These are phyloP conservation scores for Pythium rishiriense DNA, from an alignment of 352 stramenopile genomes.

Conservation along the genomic window DNA sequence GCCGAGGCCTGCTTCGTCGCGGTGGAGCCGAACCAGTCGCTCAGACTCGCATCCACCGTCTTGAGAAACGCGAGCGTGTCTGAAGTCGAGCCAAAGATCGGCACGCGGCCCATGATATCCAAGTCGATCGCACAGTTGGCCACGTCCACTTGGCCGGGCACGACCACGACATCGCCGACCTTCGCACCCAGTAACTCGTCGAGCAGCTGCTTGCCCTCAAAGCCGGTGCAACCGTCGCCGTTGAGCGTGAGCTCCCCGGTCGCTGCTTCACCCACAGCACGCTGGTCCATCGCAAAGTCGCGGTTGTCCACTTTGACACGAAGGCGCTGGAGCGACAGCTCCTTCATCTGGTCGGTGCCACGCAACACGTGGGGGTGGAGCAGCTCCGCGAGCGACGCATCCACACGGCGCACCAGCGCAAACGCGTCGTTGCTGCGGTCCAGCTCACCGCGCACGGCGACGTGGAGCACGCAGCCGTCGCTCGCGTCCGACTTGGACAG, in stretches of 20 bases:
- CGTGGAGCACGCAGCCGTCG: constrained; percentile 24
- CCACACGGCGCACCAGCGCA: constrained; percentile 11
- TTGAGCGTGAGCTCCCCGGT: constrained; percentile 26
- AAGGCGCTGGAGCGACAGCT: constrained; percentile 29
- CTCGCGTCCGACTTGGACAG: constrained; percentile 18
- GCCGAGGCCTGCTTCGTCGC: constrained; percentile 24
- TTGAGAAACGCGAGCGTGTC: constrained; percentile 44
- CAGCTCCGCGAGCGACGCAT: constrained; percentile 24
- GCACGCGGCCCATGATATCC: constrained; percentile 18
- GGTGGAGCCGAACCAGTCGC: constrained; percentile 29
- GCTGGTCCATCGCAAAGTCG: constrained; percentile 25
- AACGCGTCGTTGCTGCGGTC: constrained; percentile 14
- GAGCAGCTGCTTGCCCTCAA: constrained; percentile 16
- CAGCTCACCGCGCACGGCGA: constrained; percentile 17
- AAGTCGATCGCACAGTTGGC: constrained; percentile 28
- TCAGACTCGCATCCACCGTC: constrained; percentile 42
- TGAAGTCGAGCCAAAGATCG: constrained; percentile 4
- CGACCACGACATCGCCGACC: constrained; percentile 12
- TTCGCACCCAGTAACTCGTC: constrained; percentile 12
- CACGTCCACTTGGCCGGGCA: constrained; percentile 6
- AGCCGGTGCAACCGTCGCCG: constrained; percentile 15
- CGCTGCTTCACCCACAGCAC: neutral
- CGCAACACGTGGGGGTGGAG: constrained; percentile 16
- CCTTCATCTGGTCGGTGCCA: constrained; percentile 2
- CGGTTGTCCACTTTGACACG: constrained; percentile 27